These are phyloP conservation scores for Penicillium paneum DNA, from an alignment of 2,329 filamentous ascomycete species.

Conservation along the genomic window DNA sequence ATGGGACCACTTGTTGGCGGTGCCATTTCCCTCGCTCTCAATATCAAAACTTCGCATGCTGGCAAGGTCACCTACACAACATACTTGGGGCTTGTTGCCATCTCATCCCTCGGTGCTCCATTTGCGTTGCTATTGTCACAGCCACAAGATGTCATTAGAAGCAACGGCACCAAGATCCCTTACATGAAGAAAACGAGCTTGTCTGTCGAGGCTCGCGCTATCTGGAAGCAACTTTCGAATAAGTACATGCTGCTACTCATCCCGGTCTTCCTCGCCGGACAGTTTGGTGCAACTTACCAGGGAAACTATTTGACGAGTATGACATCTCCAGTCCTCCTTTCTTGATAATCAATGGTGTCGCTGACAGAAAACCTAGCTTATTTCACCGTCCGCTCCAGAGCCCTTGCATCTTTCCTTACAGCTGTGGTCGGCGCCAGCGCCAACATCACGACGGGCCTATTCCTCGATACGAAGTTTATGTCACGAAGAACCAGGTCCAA, in stretches of 20 bases:
- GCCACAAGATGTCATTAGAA: constrained; percentile 46
- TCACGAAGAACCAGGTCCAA: constrained; percentile 45
- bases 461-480: constrained; percentile 41
- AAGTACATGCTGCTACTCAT: constrained; percentile 50
- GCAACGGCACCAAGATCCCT: constrained; percentile 36
- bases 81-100: constrained; percentile 31
- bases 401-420: constrained; percentile 44
- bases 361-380: constrained; percentile 32
- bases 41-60: constrained; percentile 42
- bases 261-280: constrained; percentile 50
- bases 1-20: constrained; percentile 54
- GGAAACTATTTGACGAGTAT: constrained; percentile 51
- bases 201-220: constrained; percentile 38
- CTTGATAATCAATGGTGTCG: not conserved
- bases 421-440: constrained; percentile 48
- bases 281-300: constrained; percentile 52
- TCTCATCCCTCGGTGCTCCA: constrained; percentile 48
- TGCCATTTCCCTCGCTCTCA: constrained; percentile 52
- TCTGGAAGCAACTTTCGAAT: constrained; percentile 41
- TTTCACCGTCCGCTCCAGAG: constrained; percentile 51
- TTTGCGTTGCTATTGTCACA: constrained; percentile 47
- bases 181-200: constrained; percentile 26
- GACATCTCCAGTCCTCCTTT: not conserved
- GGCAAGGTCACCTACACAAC: constrained; percentile 49
- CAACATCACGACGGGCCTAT: constrained; percentile 20